Conservation (phyloP, 768 basidiomycete genomes). For the Serendipita sp. region DNA sequence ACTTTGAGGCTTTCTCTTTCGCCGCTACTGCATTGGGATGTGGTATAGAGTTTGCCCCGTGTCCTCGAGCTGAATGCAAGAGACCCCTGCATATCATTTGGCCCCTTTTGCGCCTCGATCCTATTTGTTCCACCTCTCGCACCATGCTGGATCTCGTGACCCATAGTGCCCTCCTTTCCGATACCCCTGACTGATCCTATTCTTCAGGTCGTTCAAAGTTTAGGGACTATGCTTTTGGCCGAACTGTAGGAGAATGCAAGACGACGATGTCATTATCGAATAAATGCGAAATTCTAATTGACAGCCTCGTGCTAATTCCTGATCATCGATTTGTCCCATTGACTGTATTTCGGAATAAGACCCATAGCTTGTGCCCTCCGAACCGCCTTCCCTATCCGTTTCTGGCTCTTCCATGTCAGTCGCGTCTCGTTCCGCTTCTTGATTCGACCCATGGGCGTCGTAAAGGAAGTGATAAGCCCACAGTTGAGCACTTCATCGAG, state of each 20-base stretch:
- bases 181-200: background rate
- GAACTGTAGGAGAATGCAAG: slow-evolving; percentile 42
- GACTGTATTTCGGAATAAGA: slow-evolving; percentile 35
- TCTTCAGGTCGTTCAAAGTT: slow-evolving; percentile 60
- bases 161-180: too few relatives aligned
- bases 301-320: background rate
- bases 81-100: background rate
- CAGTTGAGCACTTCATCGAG: slow-evolving; percentile 50
- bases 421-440: slow-evolving; percentile 47
- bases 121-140: background rate
- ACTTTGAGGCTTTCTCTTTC: too few relatives aligned
- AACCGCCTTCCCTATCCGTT: slow-evolving; percentile 67
- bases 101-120: background rate
- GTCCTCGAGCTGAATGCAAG: too few relatives aligned
- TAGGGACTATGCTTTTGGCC: slow-evolving; percentile 87
- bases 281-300: background rate
- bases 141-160: background rate
- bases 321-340: slow-evolving; percentile 1
- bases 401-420: slow-evolving; percentile 65
- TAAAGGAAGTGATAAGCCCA: slow-evolving; percentile 35
- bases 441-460: slow-evolving; percentile 72
- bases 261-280: background rate
- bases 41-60: too few relatives aligned
- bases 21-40: too few relatives aligned
- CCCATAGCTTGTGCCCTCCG: slow-evolving; percentile 87